Base-by-base conservation (phyloP, 2,329 filamentous ascomycete species). In the Mollisia scopiformis region DNA sequence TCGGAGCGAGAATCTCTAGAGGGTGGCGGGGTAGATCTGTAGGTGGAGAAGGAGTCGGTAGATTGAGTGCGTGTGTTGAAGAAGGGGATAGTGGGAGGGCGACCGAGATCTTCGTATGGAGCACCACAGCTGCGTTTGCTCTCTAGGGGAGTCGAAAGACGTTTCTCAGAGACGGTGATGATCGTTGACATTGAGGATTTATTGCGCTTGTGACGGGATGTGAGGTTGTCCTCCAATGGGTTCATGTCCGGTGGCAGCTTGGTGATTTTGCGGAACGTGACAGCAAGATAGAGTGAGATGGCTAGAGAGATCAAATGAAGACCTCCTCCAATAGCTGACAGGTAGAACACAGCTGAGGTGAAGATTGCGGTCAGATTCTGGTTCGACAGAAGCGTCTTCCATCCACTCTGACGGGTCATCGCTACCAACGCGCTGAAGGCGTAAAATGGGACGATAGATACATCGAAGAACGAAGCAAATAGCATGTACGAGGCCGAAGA, bases 231-330 rank as follows among this genome's bases (percentile, higher is more conserved):
- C 73, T 97, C 93, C 14, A 98, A 82, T 1, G 94, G 94, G 73
- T 98, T 98, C 90, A 97, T 92, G 72, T 98, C 94, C 0, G 94
- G 93, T 6, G 94, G 94, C 74, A 97, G 83, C 21, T 83, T 80
- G 5, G 88, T 82, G 69, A 98, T 97, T 71, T 90, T 89, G 41
- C 88, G 86, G 84, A 97, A 98, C 68, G 90, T 85, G 55, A 91
- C 74, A 16, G 87, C 86, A 27, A 98, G 81, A 77, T 90, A 97
- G 31, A 91, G 73, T 5, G 91, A 91, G 35, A 96, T 79, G 19
- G 80, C 75, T 1, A 95, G 75, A 1, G 91, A 91, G 10, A 92
- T 65, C 0, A 90, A 69, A 73, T 97, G 93, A 21, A 96, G 73
- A 1, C 83, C 86, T 13, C 83, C 88, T 8, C 87, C 82, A 7